These are phyloP conservation scores for Mucor circinelloides DNA, from an alignment of 371 early-diverging fungal genomes.

Conservation along the genomic window DNA sequence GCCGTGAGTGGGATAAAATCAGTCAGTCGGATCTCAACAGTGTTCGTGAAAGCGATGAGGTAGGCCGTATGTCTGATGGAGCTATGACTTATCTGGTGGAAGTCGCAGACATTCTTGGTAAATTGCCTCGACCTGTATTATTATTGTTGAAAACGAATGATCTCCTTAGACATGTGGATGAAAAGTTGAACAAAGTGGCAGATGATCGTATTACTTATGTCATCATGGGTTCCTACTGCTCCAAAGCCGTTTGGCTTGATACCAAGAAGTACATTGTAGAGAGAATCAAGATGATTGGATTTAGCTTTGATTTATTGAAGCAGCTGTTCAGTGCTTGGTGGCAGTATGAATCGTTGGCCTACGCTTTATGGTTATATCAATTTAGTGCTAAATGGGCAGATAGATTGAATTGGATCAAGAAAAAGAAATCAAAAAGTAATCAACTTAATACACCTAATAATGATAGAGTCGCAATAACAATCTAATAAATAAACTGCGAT, in stretches of 20 bases:
- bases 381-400: constrained; percentile 6
- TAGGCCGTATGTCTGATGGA: constrained; percentile 38
- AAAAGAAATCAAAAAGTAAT: background rate
- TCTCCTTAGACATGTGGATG: constrained; percentile 69
- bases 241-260: constrained; percentile 52
- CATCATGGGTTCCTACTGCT: constrained; percentile 59
- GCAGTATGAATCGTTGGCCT: constrained; percentile 41
- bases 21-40: constrained; percentile 40
- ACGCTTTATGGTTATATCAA: constrained; percentile 41
- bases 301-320: constrained; percentile 31
- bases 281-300: constrained; percentile 38
- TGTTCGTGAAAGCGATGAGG: constrained; percentile 54
- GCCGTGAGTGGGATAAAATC: constrained; percentile 78
- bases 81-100: constrained; percentile 61
- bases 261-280: constrained; percentile 30
- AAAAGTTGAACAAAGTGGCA: constrained; percentile 30
- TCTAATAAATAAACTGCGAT: background rate
- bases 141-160: constrained; percentile 91
- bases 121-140: constrained; percentile 79
- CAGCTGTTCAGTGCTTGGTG: constrained; percentile 42
- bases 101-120: constrained; percentile 77
- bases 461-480: background rate
- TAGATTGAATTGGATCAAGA: constrained; percentile 2
- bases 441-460: background rate
- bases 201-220: constrained; percentile 53